Evolutionary conservation across 139 green algal species (phyloP).

Genomic region (Penium margaritaceum): DNA sequence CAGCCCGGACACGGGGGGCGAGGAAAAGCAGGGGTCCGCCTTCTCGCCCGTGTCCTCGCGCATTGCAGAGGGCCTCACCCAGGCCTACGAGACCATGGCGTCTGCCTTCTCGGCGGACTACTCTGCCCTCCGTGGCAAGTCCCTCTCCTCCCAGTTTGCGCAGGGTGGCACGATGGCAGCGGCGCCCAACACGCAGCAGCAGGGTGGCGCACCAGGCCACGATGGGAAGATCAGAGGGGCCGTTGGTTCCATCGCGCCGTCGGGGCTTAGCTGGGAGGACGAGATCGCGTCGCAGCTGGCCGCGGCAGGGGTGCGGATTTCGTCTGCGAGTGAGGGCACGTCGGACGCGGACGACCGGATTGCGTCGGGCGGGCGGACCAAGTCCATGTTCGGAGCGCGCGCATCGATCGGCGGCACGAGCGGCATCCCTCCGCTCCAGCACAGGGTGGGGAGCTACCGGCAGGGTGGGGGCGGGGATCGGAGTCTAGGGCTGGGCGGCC

Average conservation of each 20-base stretch:
- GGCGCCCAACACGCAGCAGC: too few relatives aligned
- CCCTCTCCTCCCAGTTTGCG: too few relatives aligned
- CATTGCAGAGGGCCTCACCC: too few relatives aligned
- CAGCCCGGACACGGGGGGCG: too few relatives aligned
- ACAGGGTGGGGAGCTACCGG: neutral
- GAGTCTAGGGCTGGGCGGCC: neutral
- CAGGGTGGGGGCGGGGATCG: neutral
- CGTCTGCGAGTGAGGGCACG: neutral
- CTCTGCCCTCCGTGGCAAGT: too few relatives aligned
- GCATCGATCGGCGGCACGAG: neutral
- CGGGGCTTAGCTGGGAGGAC: conserved; percentile 3
- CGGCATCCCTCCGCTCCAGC: neutral
- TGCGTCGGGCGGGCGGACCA: neutral
- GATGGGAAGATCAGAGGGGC: conserved; percentile 1
- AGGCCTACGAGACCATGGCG: too few relatives aligned
- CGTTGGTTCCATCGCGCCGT: neutral
- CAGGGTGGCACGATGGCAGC: too few relatives aligned
- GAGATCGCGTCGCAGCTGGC: conserved; percentile 7
- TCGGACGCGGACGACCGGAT: neutral
- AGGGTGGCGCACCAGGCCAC: too few relatives aligned
- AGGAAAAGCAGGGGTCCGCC: too few relatives aligned
- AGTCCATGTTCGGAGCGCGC: neutral
- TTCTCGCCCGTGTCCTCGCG: too few relatives aligned
- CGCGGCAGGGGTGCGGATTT: neutral
- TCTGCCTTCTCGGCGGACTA: too few relatives aligned